Conservation (phyloP, 768 basidiomycete genomes). For the Lactifluus echinatus region DNA sequence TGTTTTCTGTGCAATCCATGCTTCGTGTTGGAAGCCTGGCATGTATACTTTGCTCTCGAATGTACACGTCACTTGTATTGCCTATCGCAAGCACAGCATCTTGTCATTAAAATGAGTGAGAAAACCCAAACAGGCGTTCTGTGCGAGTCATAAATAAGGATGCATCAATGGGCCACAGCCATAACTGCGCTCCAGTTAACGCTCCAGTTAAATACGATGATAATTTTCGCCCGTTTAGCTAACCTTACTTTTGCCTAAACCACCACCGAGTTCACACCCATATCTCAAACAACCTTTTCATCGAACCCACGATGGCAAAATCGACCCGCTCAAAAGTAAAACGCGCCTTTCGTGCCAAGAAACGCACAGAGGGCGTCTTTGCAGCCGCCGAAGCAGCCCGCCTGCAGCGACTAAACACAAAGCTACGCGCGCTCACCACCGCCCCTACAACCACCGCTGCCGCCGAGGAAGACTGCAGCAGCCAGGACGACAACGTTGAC, state of each 20-base stretch:
- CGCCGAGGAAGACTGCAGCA: not conserved
- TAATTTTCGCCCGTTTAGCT: too few species aligned
- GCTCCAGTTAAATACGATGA: too few species aligned
- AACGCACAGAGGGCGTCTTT: slow-evolving; percentile 65
- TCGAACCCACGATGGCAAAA: slow-evolving; percentile 55
- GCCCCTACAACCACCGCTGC: not conserved
- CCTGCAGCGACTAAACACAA: slow-evolving; percentile 59
- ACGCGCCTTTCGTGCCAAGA: slow-evolving; percentile 66
- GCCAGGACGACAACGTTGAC: slow-evolving; percentile 23
- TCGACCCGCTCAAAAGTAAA: slow-evolving; percentile 77
- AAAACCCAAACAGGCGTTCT: not conserved
- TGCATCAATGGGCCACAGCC: too few species aligned
- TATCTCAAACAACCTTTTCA: not conserved
- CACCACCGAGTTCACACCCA: too few species aligned
- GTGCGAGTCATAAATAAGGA: not conserved
- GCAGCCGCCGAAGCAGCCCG: slow-evolving; percentile 74
- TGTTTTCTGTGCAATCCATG: not conserved
- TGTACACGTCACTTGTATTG: slow-evolving; percentile 5
- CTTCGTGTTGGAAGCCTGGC: not conserved
- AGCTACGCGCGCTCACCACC: slow-evolving; percentile 44
- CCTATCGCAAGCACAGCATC: not conserved
- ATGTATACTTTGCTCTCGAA: slow-evolving; percentile 7
- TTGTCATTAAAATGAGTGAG: not conserved
- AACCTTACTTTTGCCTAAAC: too few species aligned
- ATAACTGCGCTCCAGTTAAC: too few species aligned